A percentile compares a stretch with the other conserved stretches of the same genome.
phyloP scores from a whole-genome alignment of 2,329 filamentous ascomycete species.

The Nemania diffusa region DNA sequence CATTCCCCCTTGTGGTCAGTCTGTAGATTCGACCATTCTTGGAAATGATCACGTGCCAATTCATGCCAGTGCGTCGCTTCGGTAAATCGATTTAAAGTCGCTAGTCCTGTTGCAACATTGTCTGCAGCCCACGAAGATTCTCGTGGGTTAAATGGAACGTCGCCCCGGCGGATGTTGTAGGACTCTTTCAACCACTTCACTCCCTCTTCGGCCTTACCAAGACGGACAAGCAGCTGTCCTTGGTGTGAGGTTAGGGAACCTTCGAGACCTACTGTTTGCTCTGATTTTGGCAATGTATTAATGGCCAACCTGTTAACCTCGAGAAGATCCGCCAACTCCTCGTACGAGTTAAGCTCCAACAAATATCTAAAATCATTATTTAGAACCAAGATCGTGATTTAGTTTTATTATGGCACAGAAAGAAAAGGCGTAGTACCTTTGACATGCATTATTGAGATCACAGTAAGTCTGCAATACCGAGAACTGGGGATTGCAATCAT shows the following conservation, averaged over 20 bases:
- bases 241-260: not conserved
- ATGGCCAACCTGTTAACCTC: not conserved
- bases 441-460: not conserved
- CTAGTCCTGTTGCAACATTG: not conserved
- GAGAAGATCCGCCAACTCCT: not conserved
- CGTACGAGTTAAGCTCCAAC: not conserved
- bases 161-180: not conserved
- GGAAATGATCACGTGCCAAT: not conserved
- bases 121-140: not conserved
- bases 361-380: not conserved
- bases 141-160: not conserved
- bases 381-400: too few species aligned
- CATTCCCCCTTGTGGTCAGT: not conserved
- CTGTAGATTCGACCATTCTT: not conserved
- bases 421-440: not conserved
- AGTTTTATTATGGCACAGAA: too few species aligned
- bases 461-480: not conserved
- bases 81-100: not conserved
- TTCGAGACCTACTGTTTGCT: not conserved
- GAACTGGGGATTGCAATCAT: not conserved
- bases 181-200: not conserved
- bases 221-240: not conserved
- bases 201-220: not conserved
- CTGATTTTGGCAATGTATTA: not conserved
- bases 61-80: not conserved